phyloP scores from a whole-genome alignment of 768 basidiomycete genomes.

The Hericium coralloides region DNA sequence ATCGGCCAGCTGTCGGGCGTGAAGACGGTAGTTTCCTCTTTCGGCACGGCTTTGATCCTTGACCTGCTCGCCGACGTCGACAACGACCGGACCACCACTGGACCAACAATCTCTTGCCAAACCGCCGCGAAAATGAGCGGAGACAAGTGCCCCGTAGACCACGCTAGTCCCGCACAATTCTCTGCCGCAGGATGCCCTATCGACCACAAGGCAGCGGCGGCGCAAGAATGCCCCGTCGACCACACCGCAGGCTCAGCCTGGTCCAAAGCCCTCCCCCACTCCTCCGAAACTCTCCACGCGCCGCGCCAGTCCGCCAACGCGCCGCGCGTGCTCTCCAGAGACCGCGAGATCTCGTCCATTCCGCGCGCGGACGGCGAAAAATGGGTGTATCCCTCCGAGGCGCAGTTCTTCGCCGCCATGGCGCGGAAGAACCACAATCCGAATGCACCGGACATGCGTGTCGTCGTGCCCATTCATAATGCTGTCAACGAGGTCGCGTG shows the following conservation, averaged over 20 bases:
- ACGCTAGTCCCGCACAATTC: conserved; percentile 11
- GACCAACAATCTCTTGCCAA: too few relatives aligned
- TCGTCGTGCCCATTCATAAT: conserved; percentile 97
- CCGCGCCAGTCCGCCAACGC: not conserved
- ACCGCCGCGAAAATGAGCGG: not conserved
- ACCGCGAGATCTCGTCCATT: conserved; percentile 83
- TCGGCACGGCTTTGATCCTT: too few relatives aligned
- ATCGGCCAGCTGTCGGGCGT: too few relatives aligned
- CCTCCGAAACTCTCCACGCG: conserved; percentile 10
- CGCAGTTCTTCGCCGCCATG: conserved; percentile 99
- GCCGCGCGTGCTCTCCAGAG: conserved; percentile 40
- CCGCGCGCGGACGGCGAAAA: conserved; percentile 62
- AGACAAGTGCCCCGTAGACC: conserved; percentile 25
- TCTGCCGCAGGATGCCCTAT: conserved; percentile 37
- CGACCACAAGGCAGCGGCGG: conserved; percentile 27
- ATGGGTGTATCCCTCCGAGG: conserved; percentile 98
- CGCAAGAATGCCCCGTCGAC: conserved; percentile 57
- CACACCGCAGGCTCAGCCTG: conserved; percentile 34
- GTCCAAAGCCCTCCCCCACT: conserved; percentile 16
- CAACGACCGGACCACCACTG: too few relatives aligned
- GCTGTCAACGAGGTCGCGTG: conserved; percentile 82
- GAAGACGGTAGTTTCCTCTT: too few relatives aligned
- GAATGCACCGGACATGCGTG: conserved; percentile 81
- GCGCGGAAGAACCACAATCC: conserved; percentile 90
- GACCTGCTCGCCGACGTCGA: too few relatives aligned